Conservation (phyloP, 768 basidiomycete genomes). For the Collybiopsis confluens region DNA sequence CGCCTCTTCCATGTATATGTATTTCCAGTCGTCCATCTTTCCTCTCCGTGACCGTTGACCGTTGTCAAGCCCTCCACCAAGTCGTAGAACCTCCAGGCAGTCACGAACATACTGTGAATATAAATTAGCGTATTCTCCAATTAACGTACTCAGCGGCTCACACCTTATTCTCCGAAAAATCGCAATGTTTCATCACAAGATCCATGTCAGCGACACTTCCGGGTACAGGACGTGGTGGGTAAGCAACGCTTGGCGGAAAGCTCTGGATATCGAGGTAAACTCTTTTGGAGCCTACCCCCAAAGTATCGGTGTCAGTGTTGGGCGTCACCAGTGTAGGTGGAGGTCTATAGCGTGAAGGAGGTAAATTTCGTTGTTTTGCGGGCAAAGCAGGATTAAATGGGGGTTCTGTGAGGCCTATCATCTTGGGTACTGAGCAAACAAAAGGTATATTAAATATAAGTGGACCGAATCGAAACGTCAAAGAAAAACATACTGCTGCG, state of each 20-base stretch:
- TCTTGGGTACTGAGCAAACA: conserved; percentile 48
- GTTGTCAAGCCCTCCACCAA: conserved; percentile 82
- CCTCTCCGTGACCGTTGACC: conserved; percentile 69
- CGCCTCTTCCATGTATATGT: conserved; percentile 66
- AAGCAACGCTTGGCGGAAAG: conserved; percentile 58
- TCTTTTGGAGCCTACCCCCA: conserved; percentile 71
- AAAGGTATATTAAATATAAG: background rate
- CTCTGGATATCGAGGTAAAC: conserved; percentile 68
- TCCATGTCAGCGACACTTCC: conserved; percentile 89
- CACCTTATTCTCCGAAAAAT: conserved; percentile 73
- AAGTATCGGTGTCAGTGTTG: conserved; percentile 41
- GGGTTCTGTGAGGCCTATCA: conserved; percentile 52
- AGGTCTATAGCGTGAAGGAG: conserved; percentile 47
- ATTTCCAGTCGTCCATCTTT: conserved; percentile 71
- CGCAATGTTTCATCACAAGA: conserved; percentile 79
- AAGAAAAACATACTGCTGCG: conserved; percentile 37
- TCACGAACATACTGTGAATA: conserved; percentile 81
- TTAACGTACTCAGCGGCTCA: conserved; percentile 7
- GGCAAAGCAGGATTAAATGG: conserved; percentile 68
- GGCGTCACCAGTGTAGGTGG: conserved; percentile 36
- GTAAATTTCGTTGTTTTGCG: conserved; percentile 36
- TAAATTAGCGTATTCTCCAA: background rate
- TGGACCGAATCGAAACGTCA: background rate
- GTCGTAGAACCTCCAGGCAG: conserved; percentile 83
- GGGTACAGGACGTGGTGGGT: conserved; percentile 78